These are phyloP conservation scores for Paramarasmius palmivorus DNA, from an alignment of 1,284 basidiomycete genomes.

Conservation along the genomic window DNA sequence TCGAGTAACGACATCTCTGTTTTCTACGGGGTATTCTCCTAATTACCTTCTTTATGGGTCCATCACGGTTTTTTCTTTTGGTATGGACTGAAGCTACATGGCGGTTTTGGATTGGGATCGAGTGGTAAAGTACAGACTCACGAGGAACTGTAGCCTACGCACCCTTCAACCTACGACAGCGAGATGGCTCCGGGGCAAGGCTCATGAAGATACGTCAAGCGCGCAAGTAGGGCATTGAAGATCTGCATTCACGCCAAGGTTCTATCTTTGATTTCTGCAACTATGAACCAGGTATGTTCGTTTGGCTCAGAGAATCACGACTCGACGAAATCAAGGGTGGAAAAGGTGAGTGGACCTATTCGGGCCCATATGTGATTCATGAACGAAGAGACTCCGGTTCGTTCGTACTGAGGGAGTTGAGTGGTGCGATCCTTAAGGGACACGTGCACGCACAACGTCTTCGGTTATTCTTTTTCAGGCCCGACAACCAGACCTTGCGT, in stretches of 20 bases:
- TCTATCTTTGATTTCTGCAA: background rate
- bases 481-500: background rate
- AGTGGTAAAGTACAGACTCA: slow-evolving; percentile 11
- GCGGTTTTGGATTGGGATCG: slow-evolving; percentile 8
- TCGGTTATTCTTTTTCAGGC: background rate
- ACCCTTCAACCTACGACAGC: slow-evolving; percentile 8
- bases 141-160: slow-evolving; percentile 10
- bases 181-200: background rate
- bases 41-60: slow-evolving; percentile 10
- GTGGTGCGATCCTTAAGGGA: background rate
- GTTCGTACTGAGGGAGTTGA: background rate
- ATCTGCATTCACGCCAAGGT: background rate
- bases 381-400: background rate
- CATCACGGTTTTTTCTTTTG: slow-evolving; percentile 19
- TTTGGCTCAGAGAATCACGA: background rate
- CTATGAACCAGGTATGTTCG: background rate
- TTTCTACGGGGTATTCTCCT: slow-evolving; percentile 18
- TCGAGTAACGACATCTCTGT: slow-evolving; percentile 16
- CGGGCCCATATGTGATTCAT: background rate
- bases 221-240: background rate
- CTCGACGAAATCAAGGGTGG: background rate
- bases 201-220: background rate
- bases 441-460: background rate
- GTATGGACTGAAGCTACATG: slow-evolving; percentile 19
- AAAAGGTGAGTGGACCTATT: background rate